phyloP scores from a whole-genome alignment of 2,329 filamentous ascomycete genomes.

The Dendryphion nanum region DNA sequence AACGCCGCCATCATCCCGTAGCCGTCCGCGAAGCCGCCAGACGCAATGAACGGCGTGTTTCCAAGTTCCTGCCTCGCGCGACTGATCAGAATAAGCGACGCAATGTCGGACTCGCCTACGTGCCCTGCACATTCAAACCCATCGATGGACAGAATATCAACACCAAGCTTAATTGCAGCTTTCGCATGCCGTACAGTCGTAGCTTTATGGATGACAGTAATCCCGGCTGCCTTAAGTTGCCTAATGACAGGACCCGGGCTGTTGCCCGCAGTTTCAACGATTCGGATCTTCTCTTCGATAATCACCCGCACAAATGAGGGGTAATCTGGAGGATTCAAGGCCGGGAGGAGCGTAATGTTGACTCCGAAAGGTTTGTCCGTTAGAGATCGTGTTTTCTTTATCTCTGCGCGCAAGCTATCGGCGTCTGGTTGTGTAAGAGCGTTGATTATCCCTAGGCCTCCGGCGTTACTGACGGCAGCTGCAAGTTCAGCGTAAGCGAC shows the following conservation, averaged over 20 bases:
- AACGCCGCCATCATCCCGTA: slow-evolving; percentile 24
- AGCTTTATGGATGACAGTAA: slow-evolving; percentile 27
- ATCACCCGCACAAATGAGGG: slow-evolving; percentile 20
- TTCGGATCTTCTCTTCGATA: slow-evolving; percentile 25
- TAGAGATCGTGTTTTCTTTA: slow-evolving; percentile 37
- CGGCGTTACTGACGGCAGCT: slow-evolving; percentile 54
- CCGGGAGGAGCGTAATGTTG: slow-evolving; percentile 27
- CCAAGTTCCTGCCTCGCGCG: slow-evolving; percentile 23
- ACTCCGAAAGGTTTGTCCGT: slow-evolving; percentile 41
- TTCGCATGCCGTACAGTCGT: slow-evolving; percentile 25
- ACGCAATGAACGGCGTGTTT: slow-evolving; percentile 28
- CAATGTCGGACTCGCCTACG: slow-evolving; percentile 54
- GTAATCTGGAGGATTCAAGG: slow-evolving; percentile 28
- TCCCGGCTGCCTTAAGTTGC: slow-evolving; percentile 24
- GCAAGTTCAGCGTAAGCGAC: slow-evolving; percentile 55
- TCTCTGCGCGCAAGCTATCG: slow-evolving; percentile 24
- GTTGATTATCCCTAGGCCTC: slow-evolving; percentile 53
- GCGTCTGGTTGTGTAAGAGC: slow-evolving; percentile 39
- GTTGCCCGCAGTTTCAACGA: slow-evolving; percentile 28
- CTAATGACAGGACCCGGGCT: slow-evolving; percentile 23
- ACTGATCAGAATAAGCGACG: slow-evolving; percentile 47
- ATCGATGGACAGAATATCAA: slow-evolving; percentile 25
- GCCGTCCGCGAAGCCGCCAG: slow-evolving; percentile 27
- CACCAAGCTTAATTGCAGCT: slow-evolving; percentile 22
- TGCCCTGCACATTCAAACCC: slow-evolving; percentile 38